Conservation (phyloP, 2,329 filamentous ascomycete species). For the Teratosphaeria pseudoeucalypti region DNA sequence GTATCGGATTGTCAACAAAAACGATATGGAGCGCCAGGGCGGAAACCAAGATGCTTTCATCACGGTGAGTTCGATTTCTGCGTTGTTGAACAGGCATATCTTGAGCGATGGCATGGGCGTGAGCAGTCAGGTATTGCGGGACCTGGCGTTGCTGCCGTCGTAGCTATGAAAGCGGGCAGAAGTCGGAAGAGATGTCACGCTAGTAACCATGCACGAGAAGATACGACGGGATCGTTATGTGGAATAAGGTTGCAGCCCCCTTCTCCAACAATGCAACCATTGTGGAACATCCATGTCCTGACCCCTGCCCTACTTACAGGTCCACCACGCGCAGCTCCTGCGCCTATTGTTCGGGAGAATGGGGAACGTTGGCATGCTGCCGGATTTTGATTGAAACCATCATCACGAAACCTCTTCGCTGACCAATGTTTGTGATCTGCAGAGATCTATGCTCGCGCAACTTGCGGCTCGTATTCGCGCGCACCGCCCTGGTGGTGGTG, state of each 20-base stretch:
- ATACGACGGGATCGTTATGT: background rate
- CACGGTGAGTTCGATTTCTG: conserved; percentile 27
- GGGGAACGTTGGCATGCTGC: conserved; percentile 12
- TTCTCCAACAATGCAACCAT: background rate
- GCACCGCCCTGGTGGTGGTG: conserved; percentile 7
- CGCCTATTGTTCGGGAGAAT: conserved; percentile 18
- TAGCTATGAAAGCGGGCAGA: too few species aligned
- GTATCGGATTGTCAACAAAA: conserved; percentile 52
- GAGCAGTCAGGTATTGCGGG: background rate
- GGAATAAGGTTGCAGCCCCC: background rate
- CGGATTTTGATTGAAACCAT: conserved; percentile 8
- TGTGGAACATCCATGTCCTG: background rate
- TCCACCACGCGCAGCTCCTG: conserved; percentile 18
- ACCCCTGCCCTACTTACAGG: conserved; percentile 4
- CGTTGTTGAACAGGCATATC: background rate
- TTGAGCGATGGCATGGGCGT: background rate
- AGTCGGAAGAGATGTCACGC: too few species aligned
- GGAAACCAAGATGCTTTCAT: conserved; percentile 49
- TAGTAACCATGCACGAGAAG: background rate
- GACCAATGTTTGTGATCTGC: background rate
- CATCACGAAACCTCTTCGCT: background rate
- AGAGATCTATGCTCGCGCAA: conserved; percentile 19
- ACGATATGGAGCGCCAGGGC: conserved; percentile 49
- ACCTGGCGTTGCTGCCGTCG: background rate
- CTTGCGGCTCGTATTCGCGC: conserved; percentile 14